phyloP scores from a whole-genome alignment of 805 yeast genomes.

The Saccharomyces eubayanus region DNA sequence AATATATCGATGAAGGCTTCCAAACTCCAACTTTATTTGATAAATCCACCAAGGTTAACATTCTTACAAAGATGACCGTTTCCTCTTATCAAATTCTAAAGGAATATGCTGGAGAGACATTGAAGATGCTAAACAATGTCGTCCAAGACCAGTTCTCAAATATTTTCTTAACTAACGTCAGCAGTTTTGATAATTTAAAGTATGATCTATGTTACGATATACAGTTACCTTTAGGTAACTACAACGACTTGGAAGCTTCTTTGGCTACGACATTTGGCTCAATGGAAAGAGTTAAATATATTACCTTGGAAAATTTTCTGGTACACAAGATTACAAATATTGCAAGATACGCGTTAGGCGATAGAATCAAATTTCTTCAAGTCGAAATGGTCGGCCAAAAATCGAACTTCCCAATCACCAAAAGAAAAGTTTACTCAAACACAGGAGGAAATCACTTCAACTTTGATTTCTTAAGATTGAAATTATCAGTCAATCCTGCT shows the following conservation, averaged over 20 bases:
- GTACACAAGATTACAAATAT: constrained; percentile 53
- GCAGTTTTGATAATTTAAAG: constrained; percentile 42
- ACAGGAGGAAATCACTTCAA: constrained; percentile 17
- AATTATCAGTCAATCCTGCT: constrained; percentile 58
- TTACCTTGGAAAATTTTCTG: constrained; percentile 60
- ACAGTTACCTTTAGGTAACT: constrained; percentile 35
- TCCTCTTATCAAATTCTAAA: constrained; percentile 56
- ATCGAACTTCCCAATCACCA: constrained; percentile 32
- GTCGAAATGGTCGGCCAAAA: constrained; percentile 28
- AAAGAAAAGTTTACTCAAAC: constrained; percentile 42
- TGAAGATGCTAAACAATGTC: constrained; percentile 62
- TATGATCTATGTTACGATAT: constrained; percentile 53
- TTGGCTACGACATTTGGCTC: constrained; percentile 51
- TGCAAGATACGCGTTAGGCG: constrained; percentile 49
- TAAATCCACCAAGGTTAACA: constrained; percentile 64
- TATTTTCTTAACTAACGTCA: constrained; percentile 58
- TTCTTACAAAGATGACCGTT: constrained; percentile 71
- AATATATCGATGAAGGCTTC: constrained; percentile 48
- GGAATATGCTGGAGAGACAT: constrained; percentile 60
- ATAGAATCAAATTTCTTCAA: constrained; percentile 33
- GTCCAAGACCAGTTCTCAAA: constrained; percentile 76
- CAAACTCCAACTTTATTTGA: constrained; percentile 71
- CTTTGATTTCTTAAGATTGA: constrained; percentile 41
- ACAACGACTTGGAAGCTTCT: constrained; percentile 20
- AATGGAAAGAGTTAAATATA: constrained; percentile 59